Evolutionary conservation across 306 rosid genomes (phyloP).

Genomic region (peach (Prunus persica)): DNA sequence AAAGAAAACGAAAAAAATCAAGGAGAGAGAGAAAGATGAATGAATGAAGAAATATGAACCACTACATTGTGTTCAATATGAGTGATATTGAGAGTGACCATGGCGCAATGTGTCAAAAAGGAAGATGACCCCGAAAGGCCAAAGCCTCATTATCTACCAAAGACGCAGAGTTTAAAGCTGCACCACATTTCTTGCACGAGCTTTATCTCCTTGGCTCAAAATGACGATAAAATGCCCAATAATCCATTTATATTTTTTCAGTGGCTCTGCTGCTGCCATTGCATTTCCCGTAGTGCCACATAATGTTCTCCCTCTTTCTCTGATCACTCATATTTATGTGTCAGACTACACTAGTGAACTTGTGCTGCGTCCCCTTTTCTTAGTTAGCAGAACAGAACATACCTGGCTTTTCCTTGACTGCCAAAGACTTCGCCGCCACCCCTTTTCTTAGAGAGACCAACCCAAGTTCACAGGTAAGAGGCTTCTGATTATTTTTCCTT

Average conservation of each 20-base stretch:
- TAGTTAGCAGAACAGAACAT: constrained; percentile 10
- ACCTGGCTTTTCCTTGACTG: constrained; percentile 13
- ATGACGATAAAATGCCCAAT: constrained; percentile 18
- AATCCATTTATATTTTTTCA: constrained; percentile 59
- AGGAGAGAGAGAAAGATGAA: background rate
- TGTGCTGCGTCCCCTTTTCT: constrained; percentile 9
- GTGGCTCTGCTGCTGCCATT: constrained; percentile 72
- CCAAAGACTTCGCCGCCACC: background rate
- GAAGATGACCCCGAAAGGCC: constrained; percentile 3
- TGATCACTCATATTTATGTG: constrained; percentile 4
- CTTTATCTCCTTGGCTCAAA: constrained; percentile 57
- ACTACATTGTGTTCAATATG: constrained; percentile 18
- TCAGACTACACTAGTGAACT: constrained; percentile 6
- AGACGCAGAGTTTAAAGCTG: constrained; percentile 37
- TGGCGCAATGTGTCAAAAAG: background rate
- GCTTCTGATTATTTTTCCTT: background rate
- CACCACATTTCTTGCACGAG: constrained; percentile 62
- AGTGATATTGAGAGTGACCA: constrained; percentile 20
- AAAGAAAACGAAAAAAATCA: too few species aligned
- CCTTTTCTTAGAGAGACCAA: background rate
- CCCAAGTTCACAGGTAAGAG: constrained; percentile 33
- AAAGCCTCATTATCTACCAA: constrained; percentile 37
- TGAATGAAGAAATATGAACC: constrained; percentile 34
- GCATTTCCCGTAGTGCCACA: constrained; percentile 46
- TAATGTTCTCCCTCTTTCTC: background rate